phyloP scores from a whole-genome alignment of 352 stramenopile species.

The Aphanomyces euteiches region DNA sequence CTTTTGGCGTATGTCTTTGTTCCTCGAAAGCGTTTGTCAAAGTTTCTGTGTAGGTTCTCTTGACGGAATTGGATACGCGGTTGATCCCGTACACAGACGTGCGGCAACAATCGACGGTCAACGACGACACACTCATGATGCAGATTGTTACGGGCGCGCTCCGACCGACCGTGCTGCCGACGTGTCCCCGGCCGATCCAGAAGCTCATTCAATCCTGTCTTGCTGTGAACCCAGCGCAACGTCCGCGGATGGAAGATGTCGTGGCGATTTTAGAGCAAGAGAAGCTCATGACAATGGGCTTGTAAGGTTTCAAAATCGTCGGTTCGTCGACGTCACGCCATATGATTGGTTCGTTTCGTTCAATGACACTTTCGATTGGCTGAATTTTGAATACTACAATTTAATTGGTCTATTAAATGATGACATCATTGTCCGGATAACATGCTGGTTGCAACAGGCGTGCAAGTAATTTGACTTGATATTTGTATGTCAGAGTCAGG shows the following conservation, averaged over 20 bases:
- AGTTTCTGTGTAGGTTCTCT: slow-evolving; percentile 15
- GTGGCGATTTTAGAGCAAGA: slow-evolving; percentile 29
- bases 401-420: background rate
- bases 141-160: slow-evolving; percentile 25
- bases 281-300: slow-evolving; percentile 23
- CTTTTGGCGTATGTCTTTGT: slow-evolving; percentile 22
- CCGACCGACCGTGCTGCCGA: slow-evolving; percentile 21
- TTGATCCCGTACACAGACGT: slow-evolving; percentile 26
- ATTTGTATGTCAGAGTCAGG: slow-evolving; percentile 2
- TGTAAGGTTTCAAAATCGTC: background rate
- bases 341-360: too few species aligned
- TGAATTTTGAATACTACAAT: slow-evolving; percentile 6
- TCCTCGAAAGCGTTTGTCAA: background rate
- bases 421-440: too few species aligned
- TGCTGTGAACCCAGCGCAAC: slow-evolving; percentile 10
- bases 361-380: slow-evolving; percentile 3
- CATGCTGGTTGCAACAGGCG: too few species aligned
- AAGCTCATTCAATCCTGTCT: slow-evolving; percentile 31
- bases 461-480: background rate
- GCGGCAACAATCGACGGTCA: background rate
- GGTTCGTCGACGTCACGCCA: too few species aligned
- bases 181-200: slow-evolving; percentile 27
- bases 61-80: slow-evolving; percentile 29
- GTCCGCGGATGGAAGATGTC: slow-evolving; percentile 16
- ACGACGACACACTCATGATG: slow-evolving; percentile 26